These are phyloP conservation scores for Sugiyamaella boreocaroliniensis DNA, from an alignment of 805 yeast genomes.

Conservation along the genomic window DNA sequence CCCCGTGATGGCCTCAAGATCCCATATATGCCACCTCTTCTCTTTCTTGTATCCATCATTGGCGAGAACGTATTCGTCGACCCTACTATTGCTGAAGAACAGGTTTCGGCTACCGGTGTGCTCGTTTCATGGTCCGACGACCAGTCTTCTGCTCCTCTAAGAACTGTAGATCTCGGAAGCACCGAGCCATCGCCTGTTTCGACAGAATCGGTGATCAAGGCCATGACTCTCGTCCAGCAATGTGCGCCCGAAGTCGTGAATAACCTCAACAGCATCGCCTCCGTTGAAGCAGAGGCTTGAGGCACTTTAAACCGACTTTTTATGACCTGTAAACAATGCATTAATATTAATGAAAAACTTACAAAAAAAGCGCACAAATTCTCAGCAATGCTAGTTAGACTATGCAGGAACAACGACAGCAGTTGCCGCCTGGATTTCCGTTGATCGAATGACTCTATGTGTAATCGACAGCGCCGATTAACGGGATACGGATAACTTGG, in stretches of 20 bases:
- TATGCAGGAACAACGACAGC: too few relatives aligned
- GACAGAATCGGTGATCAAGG: conserved; percentile 37
- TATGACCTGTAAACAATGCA: too few relatives aligned
- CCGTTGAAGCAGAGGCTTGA: background rate
- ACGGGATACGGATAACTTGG: too few relatives aligned
- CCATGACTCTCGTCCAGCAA: conserved; percentile 50
- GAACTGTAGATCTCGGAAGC: conserved; percentile 54
- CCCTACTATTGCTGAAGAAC: conserved; percentile 85
- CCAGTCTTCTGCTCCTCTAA: conserved; percentile 65
- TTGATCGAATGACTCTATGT: too few relatives aligned
- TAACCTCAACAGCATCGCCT: conserved; percentile 36
- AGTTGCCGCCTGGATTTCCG: too few relatives aligned
- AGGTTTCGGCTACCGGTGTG: conserved; percentile 78
- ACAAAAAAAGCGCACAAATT: background rate
- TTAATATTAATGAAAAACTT: too few relatives aligned
- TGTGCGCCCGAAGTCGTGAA: conserved; percentile 58
- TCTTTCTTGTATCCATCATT: conserved; percentile 69
- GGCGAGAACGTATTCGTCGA: conserved; percentile 69
- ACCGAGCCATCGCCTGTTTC: conserved; percentile 17
- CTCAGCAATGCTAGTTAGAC: too few relatives aligned
- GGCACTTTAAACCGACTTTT: too few relatives aligned
- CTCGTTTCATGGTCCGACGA: conserved; percentile 65
- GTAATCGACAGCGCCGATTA: too few relatives aligned
- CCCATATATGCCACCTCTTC: conserved; percentile 60
- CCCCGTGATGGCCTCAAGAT: conserved; percentile 8